Percentiles rank a stretch among this genome's conserved stretches.
Conservation (phyloP, 192 early-diverging fungal genomes). For the Phlyctochytrium planicorne region DNA sequence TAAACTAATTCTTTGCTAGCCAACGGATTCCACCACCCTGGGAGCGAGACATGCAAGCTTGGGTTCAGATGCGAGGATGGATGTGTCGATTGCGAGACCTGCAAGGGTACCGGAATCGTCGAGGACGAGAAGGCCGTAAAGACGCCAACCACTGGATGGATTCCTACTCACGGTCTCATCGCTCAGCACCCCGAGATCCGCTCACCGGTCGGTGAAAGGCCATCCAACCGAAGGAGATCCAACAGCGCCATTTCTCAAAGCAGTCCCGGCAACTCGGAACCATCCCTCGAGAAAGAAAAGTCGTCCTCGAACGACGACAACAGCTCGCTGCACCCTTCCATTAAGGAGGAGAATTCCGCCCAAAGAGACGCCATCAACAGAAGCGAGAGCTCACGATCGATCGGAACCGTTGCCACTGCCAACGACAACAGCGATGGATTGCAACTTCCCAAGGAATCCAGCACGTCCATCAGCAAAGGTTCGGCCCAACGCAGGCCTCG, state of each 20-base stretch:
- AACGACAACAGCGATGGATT: neutral
- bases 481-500: neutral
- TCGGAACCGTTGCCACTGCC: neutral
- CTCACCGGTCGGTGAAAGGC: neutral
- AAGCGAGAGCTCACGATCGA: neutral
- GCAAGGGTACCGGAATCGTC: neutral
- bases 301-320: too few relatives aligned
- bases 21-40: slow-evolving; percentile 8
- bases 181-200: neutral
- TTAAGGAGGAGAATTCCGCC: too few relatives aligned
- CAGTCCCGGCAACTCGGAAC: too few relatives aligned
- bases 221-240: too few relatives aligned
- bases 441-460: neutral
- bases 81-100: neutral
- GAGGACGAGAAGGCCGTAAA: neutral
- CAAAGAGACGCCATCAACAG: neutral
- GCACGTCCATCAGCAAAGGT: too few relatives aligned
- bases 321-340: too few relatives aligned
- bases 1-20: too few relatives aligned
- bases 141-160: neutral
- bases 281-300: too few relatives aligned
- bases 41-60: slow-evolving; percentile 1
- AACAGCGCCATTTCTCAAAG: too few relatives aligned
- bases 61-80: neutral
- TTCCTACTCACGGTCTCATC: neutral